Evolutionary conservation across 805 yeast species (phyloP).

Genomic region (Tetrapisispora fleetii): DNA sequence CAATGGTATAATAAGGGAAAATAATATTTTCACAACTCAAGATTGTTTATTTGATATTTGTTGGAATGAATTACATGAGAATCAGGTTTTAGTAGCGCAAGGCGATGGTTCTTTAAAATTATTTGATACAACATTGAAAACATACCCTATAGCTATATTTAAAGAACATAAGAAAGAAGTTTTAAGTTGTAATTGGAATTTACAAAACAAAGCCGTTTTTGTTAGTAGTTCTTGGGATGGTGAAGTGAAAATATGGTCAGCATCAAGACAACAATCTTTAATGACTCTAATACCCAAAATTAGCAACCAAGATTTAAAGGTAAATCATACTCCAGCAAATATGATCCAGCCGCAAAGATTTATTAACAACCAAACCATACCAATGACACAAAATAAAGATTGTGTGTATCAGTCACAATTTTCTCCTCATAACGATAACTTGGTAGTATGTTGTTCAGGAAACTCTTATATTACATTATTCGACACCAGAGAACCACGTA

Average conservation of each 20-base stretch:
- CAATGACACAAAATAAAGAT: conserved; percentile 31
- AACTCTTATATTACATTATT: conserved; percentile 66
- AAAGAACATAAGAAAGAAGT: conserved; percentile 73
- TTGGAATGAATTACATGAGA: conserved; percentile 88
- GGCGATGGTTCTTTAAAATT: conserved; percentile 87
- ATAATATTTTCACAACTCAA: conserved; percentile 71
- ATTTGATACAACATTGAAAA: conserved; percentile 51
- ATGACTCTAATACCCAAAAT: conserved; percentile 39
- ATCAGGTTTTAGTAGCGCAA: conserved; percentile 69
- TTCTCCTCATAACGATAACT: conserved; percentile 74
- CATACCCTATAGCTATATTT: conserved; percentile 66
- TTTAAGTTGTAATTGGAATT: conserved; percentile 64
- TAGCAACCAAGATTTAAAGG: conserved; percentile 21
- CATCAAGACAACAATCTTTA: conserved; percentile 45
- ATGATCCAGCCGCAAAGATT: conserved; percentile 7
- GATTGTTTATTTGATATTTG: conserved; percentile 83
- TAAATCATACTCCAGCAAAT: conserved; percentile 10
- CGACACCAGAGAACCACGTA: conserved; percentile 67
- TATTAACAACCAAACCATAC: conserved; percentile 28
- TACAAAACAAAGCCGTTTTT: conserved; percentile 56
- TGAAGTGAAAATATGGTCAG: conserved; percentile 68
- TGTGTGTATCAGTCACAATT: conserved; percentile 75
- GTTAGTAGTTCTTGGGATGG: conserved; percentile 92
- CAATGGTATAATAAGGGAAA: conserved; percentile 49
- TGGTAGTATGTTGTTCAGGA: conserved; percentile 62